Evolutionary conservation across 371 early-diverging fungal genomes (phyloP), one percentile per base, ranked within the genome.

Genomic region (Mortierella sp.): DNA sequence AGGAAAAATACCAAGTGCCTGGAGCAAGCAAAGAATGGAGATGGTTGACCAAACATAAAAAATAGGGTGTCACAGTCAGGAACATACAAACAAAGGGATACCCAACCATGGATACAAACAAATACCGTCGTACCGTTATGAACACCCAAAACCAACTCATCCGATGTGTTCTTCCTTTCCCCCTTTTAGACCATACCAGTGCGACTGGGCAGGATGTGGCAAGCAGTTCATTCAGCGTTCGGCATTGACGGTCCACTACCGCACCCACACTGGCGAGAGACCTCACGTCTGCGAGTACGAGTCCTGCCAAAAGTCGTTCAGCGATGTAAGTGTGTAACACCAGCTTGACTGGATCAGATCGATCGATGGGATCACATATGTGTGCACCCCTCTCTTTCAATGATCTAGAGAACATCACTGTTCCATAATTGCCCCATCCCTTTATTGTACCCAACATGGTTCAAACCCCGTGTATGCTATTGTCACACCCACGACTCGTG

Each of bases 181-280:
- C 65, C 7, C 21, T 68, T 16, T 32, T 77, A 86, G 92, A 80
- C 95, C 95, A 2, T 95, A 92, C 83, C 90, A 88, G 43, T 95
- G 96, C 85, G 87, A 91, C 58, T 93, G 93, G 93, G 80, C 82
- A 54, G 91, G 89, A 71, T 96, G 96, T 87, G 90, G 89, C 77
- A 95, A 95, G 87, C 91, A 92, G 76, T 96, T 96, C 78, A 93
- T 95, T 73, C 96, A 95, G 83, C 90, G 94, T 38, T 96, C 96
- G 14, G 96, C 95, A 51, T 89, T 96, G 63, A 95, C 94, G 3
- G 95, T 95, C 44, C 96, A 96, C 84, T 88, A 90, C 76, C 92
- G 96, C 71, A 96, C 95, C 6, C 96, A 96, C 83, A 95, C 95
- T 24, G 96, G 95, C 70, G 96, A 95, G 81, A 88, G 93, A 70